Base-by-base conservation (phyloP, 768 basidiomycete species). In the Boletus edulis region DNA sequence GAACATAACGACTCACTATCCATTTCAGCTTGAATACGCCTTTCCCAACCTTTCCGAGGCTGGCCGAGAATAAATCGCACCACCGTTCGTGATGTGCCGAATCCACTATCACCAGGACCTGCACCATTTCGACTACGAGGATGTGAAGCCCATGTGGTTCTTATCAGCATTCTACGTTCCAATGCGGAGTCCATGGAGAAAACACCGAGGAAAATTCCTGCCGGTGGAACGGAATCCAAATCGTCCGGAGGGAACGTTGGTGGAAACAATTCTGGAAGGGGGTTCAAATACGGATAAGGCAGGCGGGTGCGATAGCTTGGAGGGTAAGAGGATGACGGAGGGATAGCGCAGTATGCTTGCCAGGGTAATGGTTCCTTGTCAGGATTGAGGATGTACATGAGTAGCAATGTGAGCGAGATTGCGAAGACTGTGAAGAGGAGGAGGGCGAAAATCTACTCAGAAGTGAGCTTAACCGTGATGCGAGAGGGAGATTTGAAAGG, bases 301-400 rank as follows among this genome's bases (percentile, higher is more conserved):
- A 75, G 67, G 20, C 78, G 61, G 9, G 78, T 64, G 51, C 75
- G 67, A 56, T 80, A 62, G 59, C 76, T 73, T 48, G 81, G 73
- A 65, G 75, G 70, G 49, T 75, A 64, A 58, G 78, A 75, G 54
- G 76, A 66, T 15, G 69, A 61, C 46, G 78, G 80, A 5, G 87
- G 87, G 51, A 84, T 78, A 22, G 89, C 83, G 73, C 96, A 98
- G 69, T 96, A 97, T 20, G 87, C 85, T 62, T 94, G 84, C 94
- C 94, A 98, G 44, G 94, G 94, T 8, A 97, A 76, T 20, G 94
- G 89, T 49, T 89, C 86, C 71, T 97, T 98, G 79, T 98, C 96
- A 54, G 94, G 95, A 69, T 97, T 95, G 67, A 98, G 81, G 57
- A 95, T 81, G 72, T 97, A 89, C 66, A 94, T 94, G 72, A 98